phyloP scores from a whole-genome alignment of 306 rosid genomes.

The Sphenostylis stenocarpa region DNA sequence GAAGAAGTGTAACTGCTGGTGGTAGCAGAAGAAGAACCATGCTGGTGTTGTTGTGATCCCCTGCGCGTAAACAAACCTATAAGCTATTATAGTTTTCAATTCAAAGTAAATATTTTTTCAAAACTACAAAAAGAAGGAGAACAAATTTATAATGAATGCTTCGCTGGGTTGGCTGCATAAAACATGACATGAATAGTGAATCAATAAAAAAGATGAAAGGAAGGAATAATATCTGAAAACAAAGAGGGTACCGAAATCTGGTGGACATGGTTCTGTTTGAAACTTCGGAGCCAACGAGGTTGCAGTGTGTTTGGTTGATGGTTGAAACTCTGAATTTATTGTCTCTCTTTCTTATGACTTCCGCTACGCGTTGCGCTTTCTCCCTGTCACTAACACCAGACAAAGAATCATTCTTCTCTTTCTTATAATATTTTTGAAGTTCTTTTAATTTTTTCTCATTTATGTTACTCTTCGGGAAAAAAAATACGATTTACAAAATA shows the following conservation, averaged over 20 bases:
- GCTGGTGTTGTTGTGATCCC: background rate
- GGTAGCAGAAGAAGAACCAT: background rate
- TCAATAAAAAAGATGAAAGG: background rate
- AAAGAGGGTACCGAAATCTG: background rate
- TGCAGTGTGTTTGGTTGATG: background rate
- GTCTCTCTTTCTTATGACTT: background rate
- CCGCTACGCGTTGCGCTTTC: background rate
- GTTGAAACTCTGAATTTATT: background rate
- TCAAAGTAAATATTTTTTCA: background rate
- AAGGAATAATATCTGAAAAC: background rate
- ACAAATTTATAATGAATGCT: background rate
- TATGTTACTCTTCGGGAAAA: background rate
- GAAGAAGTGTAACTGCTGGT: background rate
- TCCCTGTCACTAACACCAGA: background rate
- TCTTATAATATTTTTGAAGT: background rate
- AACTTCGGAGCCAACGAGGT: background rate
- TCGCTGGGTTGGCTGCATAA: background rate
- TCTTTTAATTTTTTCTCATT: too few species aligned
- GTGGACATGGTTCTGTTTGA: background rate
- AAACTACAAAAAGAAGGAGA: background rate
- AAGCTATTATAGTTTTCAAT: background rate
- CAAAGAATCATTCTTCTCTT: background rate
- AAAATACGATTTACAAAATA: too few species aligned
- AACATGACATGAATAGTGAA: background rate
- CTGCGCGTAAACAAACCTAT: background rate